Percentiles rank a stretch among this genome's conserved stretches.
These are phyloP conservation scores for Eucalyptus marginata DNA, from an alignment of 345 rosid species.

Conservation along the genomic window DNA sequence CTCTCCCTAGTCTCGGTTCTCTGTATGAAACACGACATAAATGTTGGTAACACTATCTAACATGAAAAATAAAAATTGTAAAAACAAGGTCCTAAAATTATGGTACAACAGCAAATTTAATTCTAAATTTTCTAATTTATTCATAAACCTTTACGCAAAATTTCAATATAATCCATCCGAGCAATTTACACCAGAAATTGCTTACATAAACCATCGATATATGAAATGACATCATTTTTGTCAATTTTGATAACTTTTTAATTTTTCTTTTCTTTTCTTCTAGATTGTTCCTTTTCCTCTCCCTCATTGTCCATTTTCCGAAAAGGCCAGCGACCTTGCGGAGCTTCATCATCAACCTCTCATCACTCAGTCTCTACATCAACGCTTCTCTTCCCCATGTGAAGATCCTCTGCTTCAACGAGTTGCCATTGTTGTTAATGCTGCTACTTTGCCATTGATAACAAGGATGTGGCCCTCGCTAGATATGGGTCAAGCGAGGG, in stretches of 20 bases:
- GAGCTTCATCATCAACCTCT: not conserved
- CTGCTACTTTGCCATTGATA: not conserved
- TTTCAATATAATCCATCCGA: no score
- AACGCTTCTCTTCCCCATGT: not conserved
- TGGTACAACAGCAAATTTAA: rapidly evolving
- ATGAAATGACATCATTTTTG: rapidly evolving
- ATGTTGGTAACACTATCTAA: not conserved
- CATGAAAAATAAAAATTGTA: not conserved
- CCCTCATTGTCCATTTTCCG: not conserved
- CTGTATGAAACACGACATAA: not conserved
- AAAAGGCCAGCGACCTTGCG: not conserved
- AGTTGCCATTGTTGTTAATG: not conserved
- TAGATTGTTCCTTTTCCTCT: not conserved
- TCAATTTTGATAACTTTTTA: no score
- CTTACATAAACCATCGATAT: no score
- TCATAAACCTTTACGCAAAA: rapidly evolving
- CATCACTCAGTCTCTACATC: not conserved
- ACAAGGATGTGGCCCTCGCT: rapidly evolving
- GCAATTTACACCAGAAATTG: not conserved
- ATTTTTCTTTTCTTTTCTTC: no score
- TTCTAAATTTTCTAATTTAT: no score
- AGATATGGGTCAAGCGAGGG: not conserved
- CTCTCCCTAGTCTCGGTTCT: not conserved
- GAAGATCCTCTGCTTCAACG: not conserved
- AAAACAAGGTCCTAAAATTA: no score